Percentiles rank a stretch among this genome's conserved stretches.
Conservation (phyloP, 495 filamentous ascomycete genomes). For the Evansstolkia leycettana region DNA sequence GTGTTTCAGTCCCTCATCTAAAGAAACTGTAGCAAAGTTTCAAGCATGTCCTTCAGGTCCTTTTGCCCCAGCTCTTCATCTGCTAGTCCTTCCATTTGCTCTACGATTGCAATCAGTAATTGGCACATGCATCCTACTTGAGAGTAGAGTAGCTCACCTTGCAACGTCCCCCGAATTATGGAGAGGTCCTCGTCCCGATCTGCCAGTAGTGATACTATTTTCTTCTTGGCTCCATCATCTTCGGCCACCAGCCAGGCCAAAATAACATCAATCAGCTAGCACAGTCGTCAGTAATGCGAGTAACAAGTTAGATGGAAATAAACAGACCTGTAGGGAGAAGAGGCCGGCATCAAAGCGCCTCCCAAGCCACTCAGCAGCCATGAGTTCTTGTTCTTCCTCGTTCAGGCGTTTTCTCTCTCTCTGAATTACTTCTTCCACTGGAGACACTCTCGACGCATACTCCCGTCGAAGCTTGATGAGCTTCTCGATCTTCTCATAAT, state of each 20-base stretch:
- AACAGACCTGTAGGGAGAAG: constrained; percentile 58
- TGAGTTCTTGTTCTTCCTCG: constrained; percentile 47
- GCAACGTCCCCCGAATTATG: constrained; percentile 53
- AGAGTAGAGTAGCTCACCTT: constrained; percentile 32
- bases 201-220: constrained; percentile 49
- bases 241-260: constrained; percentile 90
- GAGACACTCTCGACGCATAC: constrained; percentile 50
- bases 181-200: constrained; percentile 54
- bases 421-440: constrained; percentile 56
- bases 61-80: constrained; percentile 41
- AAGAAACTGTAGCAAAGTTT: constrained; percentile 50
- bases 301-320: neutral
- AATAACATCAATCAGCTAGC: constrained; percentile 65
- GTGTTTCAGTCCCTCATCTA: constrained; percentile 7
- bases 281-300: constrained; percentile 4
- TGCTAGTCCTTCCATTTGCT: constrained; percentile 54
- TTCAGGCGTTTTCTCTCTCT: constrained; percentile 35
- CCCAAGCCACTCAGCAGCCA: constrained; percentile 72
- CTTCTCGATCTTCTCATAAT: constrained; percentile 72
- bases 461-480: constrained; percentile 59
- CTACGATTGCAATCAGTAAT: constrained; percentile 15
- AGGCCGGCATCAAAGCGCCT: constrained; percentile 76
- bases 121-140: neutral
- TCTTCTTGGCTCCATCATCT: constrained; percentile 64
- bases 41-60: constrained; percentile 59